These are phyloP conservation scores for Saccharomyces hybrid DNA, from an alignment of 1,139 yeast genomes.

Conservation along the genomic window DNA sequence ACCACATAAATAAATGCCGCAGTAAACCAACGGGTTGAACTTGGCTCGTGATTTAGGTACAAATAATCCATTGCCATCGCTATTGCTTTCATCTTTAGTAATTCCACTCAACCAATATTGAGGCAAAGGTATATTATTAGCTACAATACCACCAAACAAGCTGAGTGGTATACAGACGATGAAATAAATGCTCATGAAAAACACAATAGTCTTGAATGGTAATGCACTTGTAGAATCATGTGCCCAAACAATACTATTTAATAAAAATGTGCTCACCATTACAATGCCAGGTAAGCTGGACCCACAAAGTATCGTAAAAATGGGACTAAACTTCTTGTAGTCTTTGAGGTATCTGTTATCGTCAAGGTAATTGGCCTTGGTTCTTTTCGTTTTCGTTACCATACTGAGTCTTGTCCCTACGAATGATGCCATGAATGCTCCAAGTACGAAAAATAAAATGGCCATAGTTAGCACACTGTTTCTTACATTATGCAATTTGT, in stretches of 20 bases:
- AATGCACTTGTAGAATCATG: constrained; percentile 68
- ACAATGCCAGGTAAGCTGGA: constrained; percentile 55
- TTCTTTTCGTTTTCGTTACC: constrained; percentile 32
- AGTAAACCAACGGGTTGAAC: constrained; percentile 6
- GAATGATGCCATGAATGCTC: constrained; percentile 70
- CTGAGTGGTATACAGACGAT: constrained; percentile 69
- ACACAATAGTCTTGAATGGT: constrained; percentile 68
- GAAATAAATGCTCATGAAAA: constrained; percentile 50
- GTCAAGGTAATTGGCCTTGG: constrained; percentile 16
- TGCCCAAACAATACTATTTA: constrained; percentile 70
- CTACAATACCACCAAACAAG: constrained; percentile 59
- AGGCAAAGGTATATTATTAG: constrained; percentile 33
- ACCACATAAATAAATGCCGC: constrained; percentile 7
- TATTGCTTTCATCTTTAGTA: background rate
- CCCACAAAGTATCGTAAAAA: constrained; percentile 46
- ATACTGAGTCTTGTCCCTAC: constrained; percentile 41
- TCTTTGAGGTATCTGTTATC: constrained; percentile 4
- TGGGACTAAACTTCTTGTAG: constrained; percentile 6
- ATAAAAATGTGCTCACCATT: constrained; percentile 44
- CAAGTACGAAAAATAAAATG: constrained; percentile 51
- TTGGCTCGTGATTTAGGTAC: background rate
- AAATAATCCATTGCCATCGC: constrained; percentile 1
- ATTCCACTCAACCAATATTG: background rate
- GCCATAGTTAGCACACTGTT: constrained; percentile 62
- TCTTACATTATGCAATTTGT: constrained; percentile 53